Conservation (phyloP, 805 yeast genomes). For the Yarrowia sp. region DNA sequence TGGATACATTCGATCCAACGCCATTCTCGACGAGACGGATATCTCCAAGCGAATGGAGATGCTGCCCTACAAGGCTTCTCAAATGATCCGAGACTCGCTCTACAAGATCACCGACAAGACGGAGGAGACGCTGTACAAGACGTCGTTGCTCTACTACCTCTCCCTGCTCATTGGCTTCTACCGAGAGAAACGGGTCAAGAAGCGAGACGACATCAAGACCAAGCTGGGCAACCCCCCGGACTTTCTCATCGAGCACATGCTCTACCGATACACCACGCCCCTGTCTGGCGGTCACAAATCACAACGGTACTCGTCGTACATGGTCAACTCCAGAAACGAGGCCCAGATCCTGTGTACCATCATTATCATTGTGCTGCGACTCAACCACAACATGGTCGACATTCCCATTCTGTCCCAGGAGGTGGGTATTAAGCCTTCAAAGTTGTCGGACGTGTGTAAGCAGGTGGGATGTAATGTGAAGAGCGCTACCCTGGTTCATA, state of each 20-base stretch:
- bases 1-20: conserved; percentile 59
- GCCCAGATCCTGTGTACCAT: conserved; percentile 82
- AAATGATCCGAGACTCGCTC: conserved; percentile 50
- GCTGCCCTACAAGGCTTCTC: conserved; percentile 63
- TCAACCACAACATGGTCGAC: conserved; percentile 72
- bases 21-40: conserved; percentile 53
- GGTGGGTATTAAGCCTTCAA: conserved; percentile 73
- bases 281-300: conserved; percentile 61
- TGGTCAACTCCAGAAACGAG: conserved; percentile 83
- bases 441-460: conserved; percentile 63
- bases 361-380: conserved; percentile 67
- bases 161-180: conserved; percentile 79
- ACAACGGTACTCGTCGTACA: conserved; percentile 71
- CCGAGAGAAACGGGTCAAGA: conserved; percentile 62
- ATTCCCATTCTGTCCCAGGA: conserved; percentile 82
- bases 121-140: conserved; percentile 48
- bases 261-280: conserved; percentile 67
- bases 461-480: conserved; percentile 81
- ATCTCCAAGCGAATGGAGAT: conserved; percentile 51
- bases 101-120: conserved; percentile 43
- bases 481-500: conserved; percentile 51
- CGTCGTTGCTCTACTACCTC: conserved; percentile 74
- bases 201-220: conserved; percentile 57
- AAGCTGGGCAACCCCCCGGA: conserved; percentile 69
- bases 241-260: conserved; percentile 63